Percentiles rank a stretch among this genome's conserved stretches.
These are phyloP conservation scores for Breviolum minutum DNA, from an alignment of 73 alveolate genomes.

Conservation along the genomic window DNA sequence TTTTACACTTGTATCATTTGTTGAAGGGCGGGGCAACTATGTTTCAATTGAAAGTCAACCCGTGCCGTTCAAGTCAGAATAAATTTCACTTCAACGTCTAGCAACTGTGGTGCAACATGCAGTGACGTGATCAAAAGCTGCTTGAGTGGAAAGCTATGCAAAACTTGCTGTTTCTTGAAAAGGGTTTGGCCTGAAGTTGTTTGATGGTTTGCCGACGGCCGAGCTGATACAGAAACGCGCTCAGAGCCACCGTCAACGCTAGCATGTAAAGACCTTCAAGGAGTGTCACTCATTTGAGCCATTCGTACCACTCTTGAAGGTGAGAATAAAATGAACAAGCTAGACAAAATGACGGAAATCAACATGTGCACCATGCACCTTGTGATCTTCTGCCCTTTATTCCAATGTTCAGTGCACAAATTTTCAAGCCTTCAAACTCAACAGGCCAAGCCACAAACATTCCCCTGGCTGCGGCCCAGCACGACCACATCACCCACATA, in stretches of 20 bases:
- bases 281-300: neutral
- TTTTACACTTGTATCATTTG: too few species aligned
- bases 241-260: slow-evolving; percentile 63
- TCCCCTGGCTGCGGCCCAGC: slow-evolving; percentile 86
- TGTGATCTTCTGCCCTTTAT: too few species aligned
- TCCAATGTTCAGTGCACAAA: too few species aligned
- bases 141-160: neutral
- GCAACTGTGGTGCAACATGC: too few species aligned
- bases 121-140: too few species aligned
- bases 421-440: too few species aligned
- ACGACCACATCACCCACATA: slow-evolving; percentile 69
- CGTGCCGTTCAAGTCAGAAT: neutral
- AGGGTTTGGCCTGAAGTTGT: neutral
- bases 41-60: too few species aligned
- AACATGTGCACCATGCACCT: too few species aligned
- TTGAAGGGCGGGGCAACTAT: too few species aligned
- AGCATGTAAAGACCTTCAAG: slow-evolving; percentile 65
- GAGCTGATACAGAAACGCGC: slow-evolving; percentile 80
- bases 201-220: slow-evolving; percentile 68
- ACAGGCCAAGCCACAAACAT: slow-evolving; percentile 29
- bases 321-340: too few species aligned
- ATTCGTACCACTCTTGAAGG: neutral
- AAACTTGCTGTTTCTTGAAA: neutral
- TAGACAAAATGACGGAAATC: too few species aligned
- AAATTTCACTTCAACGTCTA: too few species aligned